Conservation (phyloP, 2,329 filamentous ascomycete genomes). For the Pyrenophora tritici-repentis region DNA sequence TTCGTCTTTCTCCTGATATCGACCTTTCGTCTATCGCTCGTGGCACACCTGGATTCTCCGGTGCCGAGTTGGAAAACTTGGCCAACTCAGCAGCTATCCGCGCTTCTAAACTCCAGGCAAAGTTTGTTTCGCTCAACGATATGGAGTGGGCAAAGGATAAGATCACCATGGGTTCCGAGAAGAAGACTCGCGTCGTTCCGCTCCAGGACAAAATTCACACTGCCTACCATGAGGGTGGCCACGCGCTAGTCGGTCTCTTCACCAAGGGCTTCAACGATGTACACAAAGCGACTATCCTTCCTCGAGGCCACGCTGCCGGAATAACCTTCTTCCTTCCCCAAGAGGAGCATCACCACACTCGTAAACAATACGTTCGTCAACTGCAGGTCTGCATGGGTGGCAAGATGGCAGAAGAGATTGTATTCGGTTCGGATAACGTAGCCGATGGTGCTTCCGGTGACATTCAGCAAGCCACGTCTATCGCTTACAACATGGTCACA, state of each 20-base stretch:
- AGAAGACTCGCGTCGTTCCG: slow-evolving; percentile 84
- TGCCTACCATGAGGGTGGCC: slow-evolving; percentile 95
- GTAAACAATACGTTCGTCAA: slow-evolving; percentile 77
- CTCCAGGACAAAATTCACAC: slow-evolving; percentile 94
- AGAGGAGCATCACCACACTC: slow-evolving; percentile 80
- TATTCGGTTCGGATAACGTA: slow-evolving; percentile 89
- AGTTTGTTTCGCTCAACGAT: slow-evolving; percentile 75
- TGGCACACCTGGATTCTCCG: slow-evolving; percentile 88
- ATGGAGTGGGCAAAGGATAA: slow-evolving; percentile 99
- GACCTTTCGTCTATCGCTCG: slow-evolving; percentile 83
- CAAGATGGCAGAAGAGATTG: slow-evolving; percentile 87
- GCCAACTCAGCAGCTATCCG: slow-evolving; percentile 95
- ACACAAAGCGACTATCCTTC: slow-evolving; percentile 97
- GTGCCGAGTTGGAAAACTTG: slow-evolving; percentile 94
- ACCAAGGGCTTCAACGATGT: slow-evolving; percentile 75
- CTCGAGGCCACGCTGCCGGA: slow-evolving; percentile 82
- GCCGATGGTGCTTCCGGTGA: slow-evolving; percentile 87
- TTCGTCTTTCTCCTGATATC: slow-evolving; percentile 79
- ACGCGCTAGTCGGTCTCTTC: slow-evolving; percentile 87
- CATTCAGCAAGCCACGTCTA: slow-evolving; percentile 77
- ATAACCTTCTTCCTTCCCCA: slow-evolving; percentile 89
- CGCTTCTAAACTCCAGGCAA: slow-evolving; percentile 84
- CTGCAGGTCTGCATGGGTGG: slow-evolving; percentile 85
- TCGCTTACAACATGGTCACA: slow-evolving; percentile 88
- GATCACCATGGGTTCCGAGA: slow-evolving; percentile 95